Evolutionary conservation across 106 monocot genomes (phyloP), one percentile per base, ranked within the genome.

Genomic region (Cymbidium sinense): DNA sequence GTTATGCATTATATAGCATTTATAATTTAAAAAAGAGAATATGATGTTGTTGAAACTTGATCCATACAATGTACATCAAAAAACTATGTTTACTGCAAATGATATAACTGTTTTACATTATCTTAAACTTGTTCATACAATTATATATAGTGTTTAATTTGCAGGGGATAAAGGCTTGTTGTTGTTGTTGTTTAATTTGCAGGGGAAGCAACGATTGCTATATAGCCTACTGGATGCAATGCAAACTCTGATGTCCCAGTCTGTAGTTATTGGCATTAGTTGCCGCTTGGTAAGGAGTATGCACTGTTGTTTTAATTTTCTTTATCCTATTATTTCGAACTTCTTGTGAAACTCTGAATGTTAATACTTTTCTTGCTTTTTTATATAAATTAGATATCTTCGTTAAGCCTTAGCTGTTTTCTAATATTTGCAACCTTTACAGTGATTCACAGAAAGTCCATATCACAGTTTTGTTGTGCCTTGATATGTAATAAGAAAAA

Each of bases 221-320:
- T 96, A 96, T 83, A 92, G 90, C 81, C 82, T 99, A 81, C 82
- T 99, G 71, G 98, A 99, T 85, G 98, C 98, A 64, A 80, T 99
- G 90, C 94, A 99, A 77, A 86, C 87, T 81, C 77, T 92, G 44
- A 84, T 80, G 64, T 94, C 92, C 52, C 92, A 99, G 72, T 85
- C 94, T 81, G 83, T 90, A 75, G 87, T 94, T 20, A 86, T 92
- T 81, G 98, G 98, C 74, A 65, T 95, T 72, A 99, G 92, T 84
- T 99, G 92, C 70, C 92, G 90, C 36, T 69, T 90, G 94, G 98
- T 94, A 99, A 80, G 79, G 39, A 15, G 0, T 39, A 75, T 81
- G 25, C n/a, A 64, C 19, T 34, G 62, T 83, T 44, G 34, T 64
- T n/a, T 50, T 77, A 37, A 31, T 64, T 62, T 17, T 76, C 11